A percentile compares a stretch with the other conserved stretches of the same genome.
phyloP scores from a whole-genome alignment of 768 basidiomycete species.

The Serendipita vermifera region DNA sequence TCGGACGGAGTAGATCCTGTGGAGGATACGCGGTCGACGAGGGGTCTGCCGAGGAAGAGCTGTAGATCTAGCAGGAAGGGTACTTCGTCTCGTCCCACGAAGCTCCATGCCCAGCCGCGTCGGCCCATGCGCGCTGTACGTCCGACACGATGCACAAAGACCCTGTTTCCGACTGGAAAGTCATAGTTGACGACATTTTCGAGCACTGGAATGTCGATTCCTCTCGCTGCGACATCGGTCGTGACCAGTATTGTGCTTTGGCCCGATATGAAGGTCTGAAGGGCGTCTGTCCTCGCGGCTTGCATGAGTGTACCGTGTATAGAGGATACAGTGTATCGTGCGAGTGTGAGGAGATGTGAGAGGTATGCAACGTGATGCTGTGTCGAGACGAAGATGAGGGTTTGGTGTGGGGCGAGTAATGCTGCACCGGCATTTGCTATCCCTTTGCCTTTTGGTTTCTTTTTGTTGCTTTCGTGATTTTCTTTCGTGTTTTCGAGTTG shows the following conservation, averaged over 20 bases:
- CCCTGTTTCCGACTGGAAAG: constrained; percentile 84
- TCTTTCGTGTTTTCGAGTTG: constrained; percentile 18
- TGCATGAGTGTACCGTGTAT: constrained; percentile 96
- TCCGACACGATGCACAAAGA: constrained; percentile 95
- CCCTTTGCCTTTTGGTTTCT: constrained; percentile 32
- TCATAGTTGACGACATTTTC: constrained; percentile 98
- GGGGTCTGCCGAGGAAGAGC: constrained; percentile 73
- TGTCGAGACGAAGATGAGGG: constrained; percentile 87
- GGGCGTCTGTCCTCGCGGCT: constrained; percentile 72
- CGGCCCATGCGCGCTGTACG: constrained; percentile 92
- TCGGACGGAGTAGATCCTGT: constrained; percentile 39
- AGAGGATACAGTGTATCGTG: constrained; percentile 81
- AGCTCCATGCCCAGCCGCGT: constrained; percentile 93
- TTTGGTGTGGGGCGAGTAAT: constrained; percentile 68
- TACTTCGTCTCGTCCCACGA: constrained; percentile 72
- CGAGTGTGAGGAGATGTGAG: constrained; percentile 55
- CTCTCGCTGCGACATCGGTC: constrained; percentile 95
- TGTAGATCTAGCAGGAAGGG: constrained; percentile 89
- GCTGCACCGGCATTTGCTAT: constrained; percentile 28
- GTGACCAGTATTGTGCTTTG: constrained; percentile 78
- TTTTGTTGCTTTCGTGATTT: constrained; percentile 25
- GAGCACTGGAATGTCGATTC: constrained; percentile 92
- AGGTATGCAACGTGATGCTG: constrained; percentile 99
- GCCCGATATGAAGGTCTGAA: constrained; percentile 79
- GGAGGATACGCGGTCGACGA: constrained; percentile 40